Conservation (phyloP, 768 basidiomycete species). For the Calocera cornea region DNA sequence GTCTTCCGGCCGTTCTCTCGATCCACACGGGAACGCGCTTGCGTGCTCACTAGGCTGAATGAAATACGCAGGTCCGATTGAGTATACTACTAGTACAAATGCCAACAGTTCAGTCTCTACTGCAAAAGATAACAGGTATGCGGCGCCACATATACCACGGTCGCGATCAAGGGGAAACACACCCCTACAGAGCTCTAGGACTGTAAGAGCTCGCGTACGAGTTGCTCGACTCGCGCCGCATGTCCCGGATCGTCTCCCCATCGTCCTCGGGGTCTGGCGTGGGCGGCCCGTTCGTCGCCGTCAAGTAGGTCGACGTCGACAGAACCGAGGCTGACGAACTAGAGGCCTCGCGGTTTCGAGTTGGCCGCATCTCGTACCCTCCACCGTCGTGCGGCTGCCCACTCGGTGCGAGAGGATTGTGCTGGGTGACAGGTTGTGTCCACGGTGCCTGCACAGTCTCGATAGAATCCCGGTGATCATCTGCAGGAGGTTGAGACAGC, state of each 20-base stretch:
- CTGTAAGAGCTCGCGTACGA: not conserved
- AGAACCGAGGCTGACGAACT: not conserved
- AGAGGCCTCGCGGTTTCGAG: not conserved
- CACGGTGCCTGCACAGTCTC: not conserved
- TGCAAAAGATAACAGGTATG: not conserved
- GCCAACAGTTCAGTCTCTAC: not conserved
- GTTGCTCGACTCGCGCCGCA: not conserved
- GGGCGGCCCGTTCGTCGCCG: not conserved
- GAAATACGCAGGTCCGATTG: not conserved
- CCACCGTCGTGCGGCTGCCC: not conserved
- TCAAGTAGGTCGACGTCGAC: not conserved
- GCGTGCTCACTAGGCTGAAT: not conserved
- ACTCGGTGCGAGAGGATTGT: not conserved
- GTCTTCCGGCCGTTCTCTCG: too few relatives aligned
- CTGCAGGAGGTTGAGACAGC: not conserved
- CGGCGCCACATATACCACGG: not conserved
- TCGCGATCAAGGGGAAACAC: not conserved
- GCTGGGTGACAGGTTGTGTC: not conserved
- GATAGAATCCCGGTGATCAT: not conserved
- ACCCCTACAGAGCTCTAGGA: not conserved
- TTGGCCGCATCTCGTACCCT: not conserved
- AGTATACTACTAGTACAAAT: slow-evolving; percentile 4
- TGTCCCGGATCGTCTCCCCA: not conserved
- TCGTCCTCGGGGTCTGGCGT: not conserved
- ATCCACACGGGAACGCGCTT: not conserved